Evolutionary conservation across 2,329 filamentous ascomycete genomes (phyloP).

Genomic region (Cladobotryum protrusum): DNA sequence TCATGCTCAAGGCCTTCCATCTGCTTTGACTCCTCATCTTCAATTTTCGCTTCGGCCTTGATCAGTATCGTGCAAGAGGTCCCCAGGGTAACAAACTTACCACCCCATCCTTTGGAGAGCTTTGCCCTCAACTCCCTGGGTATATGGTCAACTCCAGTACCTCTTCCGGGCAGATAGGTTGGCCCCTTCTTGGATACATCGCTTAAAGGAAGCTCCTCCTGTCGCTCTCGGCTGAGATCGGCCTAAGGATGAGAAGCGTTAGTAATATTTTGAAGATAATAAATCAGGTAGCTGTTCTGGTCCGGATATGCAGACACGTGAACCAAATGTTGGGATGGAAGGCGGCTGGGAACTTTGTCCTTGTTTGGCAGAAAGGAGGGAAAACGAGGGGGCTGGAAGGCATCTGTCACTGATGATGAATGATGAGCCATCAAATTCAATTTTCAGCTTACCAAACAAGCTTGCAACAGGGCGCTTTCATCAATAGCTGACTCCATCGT

Average conservation of each 20-base stretch:
- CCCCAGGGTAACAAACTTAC: slow-evolving; percentile 4
- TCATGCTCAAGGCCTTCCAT: slow-evolving; percentile 17
- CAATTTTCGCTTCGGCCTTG: slow-evolving; percentile 11
- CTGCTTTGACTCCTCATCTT: slow-evolving; percentile 18
- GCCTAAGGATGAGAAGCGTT: slow-evolving; percentile 11
- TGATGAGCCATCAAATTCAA: no score
- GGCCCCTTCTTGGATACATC: slow-evolving; percentile 11
- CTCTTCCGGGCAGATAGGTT: slow-evolving; percentile 11
- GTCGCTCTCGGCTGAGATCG: slow-evolving; percentile 18
- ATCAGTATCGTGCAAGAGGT: background rate
- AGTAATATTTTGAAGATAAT: background rate
- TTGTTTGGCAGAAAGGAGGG: no score
- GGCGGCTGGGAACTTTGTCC: no score
- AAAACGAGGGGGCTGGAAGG: no score
- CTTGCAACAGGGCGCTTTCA: no score
- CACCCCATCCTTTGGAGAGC: slow-evolving; percentile 15
- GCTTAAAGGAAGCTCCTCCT: slow-evolving; percentile 19
- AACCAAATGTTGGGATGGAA: no score
- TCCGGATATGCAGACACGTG: no score
- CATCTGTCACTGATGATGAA: no score
- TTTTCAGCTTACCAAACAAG: no score
- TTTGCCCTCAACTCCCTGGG: slow-evolving; percentile 9
- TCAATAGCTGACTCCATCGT: no score
- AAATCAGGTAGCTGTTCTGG: no score
- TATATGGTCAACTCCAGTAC: slow-evolving; percentile 12